Conservation (phyloP, 495 filamentous ascomycete species). For the Aspergillus incahuasiensis region DNA sequence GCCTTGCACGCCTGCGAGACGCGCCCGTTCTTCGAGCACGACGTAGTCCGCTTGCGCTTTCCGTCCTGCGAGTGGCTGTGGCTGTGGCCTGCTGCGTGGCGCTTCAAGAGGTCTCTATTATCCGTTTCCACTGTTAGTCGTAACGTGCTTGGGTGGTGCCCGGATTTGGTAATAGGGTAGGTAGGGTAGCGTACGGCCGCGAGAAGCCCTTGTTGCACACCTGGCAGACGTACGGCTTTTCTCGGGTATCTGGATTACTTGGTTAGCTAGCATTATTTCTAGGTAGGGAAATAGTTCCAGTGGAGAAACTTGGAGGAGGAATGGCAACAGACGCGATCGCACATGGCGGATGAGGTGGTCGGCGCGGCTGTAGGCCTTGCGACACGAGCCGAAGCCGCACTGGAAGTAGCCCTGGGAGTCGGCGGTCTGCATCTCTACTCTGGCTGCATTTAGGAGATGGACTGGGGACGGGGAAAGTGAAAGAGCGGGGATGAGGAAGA, state of each 20-base stretch:
- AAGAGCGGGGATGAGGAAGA: not conserved
- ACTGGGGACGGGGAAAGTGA: not conserved
- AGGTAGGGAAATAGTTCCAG: no score
- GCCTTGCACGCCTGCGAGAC: conserved; percentile 52
- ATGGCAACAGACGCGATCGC: conserved; percentile 44
- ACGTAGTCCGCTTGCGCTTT: conserved; percentile 42
- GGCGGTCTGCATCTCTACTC: not conserved
- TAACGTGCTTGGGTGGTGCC: no score
- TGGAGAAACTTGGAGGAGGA: not conserved
- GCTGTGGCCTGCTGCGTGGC: conserved; percentile 50
- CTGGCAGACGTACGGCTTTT: conserved; percentile 47
- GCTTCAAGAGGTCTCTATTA: conserved; percentile 47
- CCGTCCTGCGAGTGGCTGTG: conserved; percentile 36
- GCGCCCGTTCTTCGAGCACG: conserved; percentile 42
- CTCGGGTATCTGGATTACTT: conserved; percentile 39
- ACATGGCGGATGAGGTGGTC: conserved; percentile 56
- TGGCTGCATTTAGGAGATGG: not conserved
- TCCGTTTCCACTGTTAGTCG: no score
- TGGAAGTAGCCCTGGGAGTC: conserved; percentile 37
- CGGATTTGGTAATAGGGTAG: no score
- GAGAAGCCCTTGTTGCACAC: conserved; percentile 53
- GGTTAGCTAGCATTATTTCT: no score
- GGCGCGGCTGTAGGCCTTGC: conserved; percentile 49
- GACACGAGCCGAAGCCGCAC: conserved; percentile 51
- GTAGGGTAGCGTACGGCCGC: conserved; percentile 32